A percentile compares a stretch with the other conserved stretches of the same genome.
Evolutionary conservation across 139 green algal species (phyloP).

Genomic region (Trebouxia sp.): DNA sequence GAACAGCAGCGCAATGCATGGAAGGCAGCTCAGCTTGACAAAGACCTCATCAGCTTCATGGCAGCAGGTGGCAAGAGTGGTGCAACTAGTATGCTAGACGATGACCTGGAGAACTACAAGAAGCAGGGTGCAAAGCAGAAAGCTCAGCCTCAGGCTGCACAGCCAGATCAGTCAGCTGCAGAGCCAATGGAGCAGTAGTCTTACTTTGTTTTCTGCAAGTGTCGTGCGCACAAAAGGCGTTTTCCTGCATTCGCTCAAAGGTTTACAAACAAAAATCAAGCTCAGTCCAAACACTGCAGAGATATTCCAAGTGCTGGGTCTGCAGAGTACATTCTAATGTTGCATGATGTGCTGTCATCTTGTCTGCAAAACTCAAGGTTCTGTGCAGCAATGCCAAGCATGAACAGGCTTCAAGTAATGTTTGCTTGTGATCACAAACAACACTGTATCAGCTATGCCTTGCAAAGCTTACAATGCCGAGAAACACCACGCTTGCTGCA

Average conservation of each 20-base stretch:
- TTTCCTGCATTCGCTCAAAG: no score
- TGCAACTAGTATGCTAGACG: neutral
- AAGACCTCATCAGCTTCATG: constrained; percentile 6
- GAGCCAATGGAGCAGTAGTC: neutral
- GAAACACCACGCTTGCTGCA: no score
- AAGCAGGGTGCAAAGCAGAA: constrained; percentile 2
- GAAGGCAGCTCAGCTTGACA: constrained; percentile 13
- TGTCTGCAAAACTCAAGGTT: no score
- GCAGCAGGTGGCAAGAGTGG: neutral
- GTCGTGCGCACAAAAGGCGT: no score
- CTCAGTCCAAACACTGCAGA: neutral
- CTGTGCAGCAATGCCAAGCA: no score
- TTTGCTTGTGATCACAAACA: no score
- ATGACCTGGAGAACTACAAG: neutral
- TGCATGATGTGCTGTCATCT: no score
- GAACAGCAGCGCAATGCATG: neutral
- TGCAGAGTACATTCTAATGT: neutral
- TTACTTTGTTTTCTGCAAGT: no score
- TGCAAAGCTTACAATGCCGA: no score
- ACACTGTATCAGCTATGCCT: no score
- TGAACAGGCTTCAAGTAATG: no score
- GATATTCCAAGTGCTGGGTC: constrained; percentile 12
- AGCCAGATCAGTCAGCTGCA: neutral
- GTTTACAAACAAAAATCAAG: no score
- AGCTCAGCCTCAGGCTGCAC: neutral